A percentile compares a stretch with the other conserved stretches of the same genome.
Evolutionary conservation across 1,139 yeast species (phyloP).

Genomic region (Zygosaccharomyces pseudobailii): DNA sequence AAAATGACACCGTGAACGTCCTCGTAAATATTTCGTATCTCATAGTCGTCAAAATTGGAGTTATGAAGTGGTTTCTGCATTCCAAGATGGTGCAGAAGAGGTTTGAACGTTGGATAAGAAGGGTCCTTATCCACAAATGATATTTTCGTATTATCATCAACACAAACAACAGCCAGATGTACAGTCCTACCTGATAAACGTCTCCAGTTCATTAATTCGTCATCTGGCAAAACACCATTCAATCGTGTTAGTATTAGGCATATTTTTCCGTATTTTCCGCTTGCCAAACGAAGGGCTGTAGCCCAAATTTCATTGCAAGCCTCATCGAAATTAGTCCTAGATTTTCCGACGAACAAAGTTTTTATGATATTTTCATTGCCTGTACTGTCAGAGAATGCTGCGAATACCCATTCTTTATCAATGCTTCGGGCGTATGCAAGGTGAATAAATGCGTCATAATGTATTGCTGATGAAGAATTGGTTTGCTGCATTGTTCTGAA

Average conservation of each 20-base stretch:
- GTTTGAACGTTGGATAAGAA: slow-evolving; percentile 34
- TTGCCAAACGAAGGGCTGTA: slow-evolving; percentile 41
- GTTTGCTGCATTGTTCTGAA: slow-evolving; percentile 46
- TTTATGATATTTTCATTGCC: slow-evolving; percentile 62
- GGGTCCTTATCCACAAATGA: slow-evolving; percentile 40
- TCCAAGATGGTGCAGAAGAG: slow-evolving; percentile 27
- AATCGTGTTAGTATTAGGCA: slow-evolving; percentile 64
- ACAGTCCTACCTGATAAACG: slow-evolving; percentile 59
- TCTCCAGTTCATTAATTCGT: slow-evolving; percentile 74
- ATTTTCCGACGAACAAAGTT: slow-evolving; percentile 54
- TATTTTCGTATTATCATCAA: slow-evolving; percentile 57
- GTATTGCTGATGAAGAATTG: slow-evolving; percentile 37
- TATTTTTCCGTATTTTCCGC: slow-evolving; percentile 46
- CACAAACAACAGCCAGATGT: slow-evolving; percentile 69
- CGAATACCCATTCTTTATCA: slow-evolving; percentile 80
- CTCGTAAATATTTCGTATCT: slow-evolving; percentile 47
- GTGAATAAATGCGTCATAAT: slow-evolving; percentile 76
- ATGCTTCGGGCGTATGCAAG: slow-evolving; percentile 78
- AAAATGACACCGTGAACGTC: slow-evolving; percentile 64
- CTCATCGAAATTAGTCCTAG: slow-evolving; percentile 48
- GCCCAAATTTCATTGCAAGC: slow-evolving; percentile 58
- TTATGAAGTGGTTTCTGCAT: slow-evolving; percentile 17
- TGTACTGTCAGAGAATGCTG: slow-evolving; percentile 85
- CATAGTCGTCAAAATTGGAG: slow-evolving; percentile 36
- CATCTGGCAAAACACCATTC: slow-evolving; percentile 72